These are phyloP conservation scores for Adenanthera pavonina DNA, from an alignment of 306 rosid genomes.

Conservation along the genomic window DNA sequence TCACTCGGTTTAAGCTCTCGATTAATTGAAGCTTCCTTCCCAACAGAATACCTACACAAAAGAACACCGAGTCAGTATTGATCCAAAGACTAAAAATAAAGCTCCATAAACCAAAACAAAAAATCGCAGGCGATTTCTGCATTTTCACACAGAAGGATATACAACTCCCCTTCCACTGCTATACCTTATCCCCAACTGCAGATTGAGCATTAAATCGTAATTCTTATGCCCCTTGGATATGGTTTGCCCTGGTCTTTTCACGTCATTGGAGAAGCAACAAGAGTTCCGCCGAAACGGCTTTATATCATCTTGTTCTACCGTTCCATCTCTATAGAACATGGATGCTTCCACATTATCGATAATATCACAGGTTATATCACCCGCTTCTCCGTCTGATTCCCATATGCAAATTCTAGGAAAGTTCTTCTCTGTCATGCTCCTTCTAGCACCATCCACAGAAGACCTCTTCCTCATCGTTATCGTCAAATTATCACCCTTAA, in stretches of 20 bases:
- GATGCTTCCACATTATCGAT: slow-evolving; percentile 97
- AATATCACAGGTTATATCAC: slow-evolving; percentile 95
- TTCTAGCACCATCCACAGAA: slow-evolving; percentile 71
- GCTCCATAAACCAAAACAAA: neutral
- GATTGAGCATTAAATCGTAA: slow-evolving; percentile 95
- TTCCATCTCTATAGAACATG: slow-evolving; percentile 75
- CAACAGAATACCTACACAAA: slow-evolving; percentile 49
- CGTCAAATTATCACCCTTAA: slow-evolving; percentile 55
- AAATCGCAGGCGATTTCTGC: neutral
- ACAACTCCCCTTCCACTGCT: no score
- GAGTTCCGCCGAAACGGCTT: slow-evolving; percentile 59
- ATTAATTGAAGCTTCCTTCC: slow-evolving; percentile 73
- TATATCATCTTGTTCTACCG: slow-evolving; percentile 55
- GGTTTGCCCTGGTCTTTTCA: slow-evolving; percentile 83
- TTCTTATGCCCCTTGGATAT: slow-evolving; percentile 90
- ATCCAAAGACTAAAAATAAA: slow-evolving; percentile 1
- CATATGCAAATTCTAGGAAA: slow-evolving; percentile 98
- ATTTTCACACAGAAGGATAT: neutral
- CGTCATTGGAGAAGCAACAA: slow-evolving; percentile 64
- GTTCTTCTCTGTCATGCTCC: slow-evolving; percentile 67
- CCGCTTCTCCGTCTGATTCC: slow-evolving; percentile 99
- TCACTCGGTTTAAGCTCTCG: slow-evolving; percentile 50
- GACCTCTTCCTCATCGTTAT: slow-evolving; percentile 66
- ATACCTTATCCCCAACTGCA: slow-evolving; percentile 95
- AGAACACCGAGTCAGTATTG: slow-evolving; percentile 4